Base-by-base conservation (phyloP, 495 filamentous ascomycete species). In the Penicillium verhagenii region DNA sequence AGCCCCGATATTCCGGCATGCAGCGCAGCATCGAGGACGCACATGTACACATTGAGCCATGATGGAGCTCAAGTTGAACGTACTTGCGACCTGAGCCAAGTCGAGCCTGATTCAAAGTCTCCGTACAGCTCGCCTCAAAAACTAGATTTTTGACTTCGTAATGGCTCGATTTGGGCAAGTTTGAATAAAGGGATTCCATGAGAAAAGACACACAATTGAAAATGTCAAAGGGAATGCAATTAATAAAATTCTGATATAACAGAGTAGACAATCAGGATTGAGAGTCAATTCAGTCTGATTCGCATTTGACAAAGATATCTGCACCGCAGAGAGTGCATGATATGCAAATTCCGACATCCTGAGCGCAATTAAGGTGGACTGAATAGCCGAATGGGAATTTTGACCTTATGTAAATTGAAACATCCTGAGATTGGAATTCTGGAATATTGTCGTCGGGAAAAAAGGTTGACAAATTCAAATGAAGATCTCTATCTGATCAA, bases 11-110 rank as follows among this genome's bases (percentile, higher is more conserved):
- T 31, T 31, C 28, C 28, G 28, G 28, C 6, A 6, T 6, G 28
- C 28, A 6, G 28, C 43, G 48, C 35, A 18, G 38, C 31, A 19
- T 52, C 50, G 37, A 24, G 37, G 20, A 42, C 50, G 35, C 50
- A 52, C 50, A 43, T 52, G n/a, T n/a, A n/a, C 28, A 31, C 28
- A 9, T 31, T 31, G 28, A 1, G 6, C 7, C 9, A 11, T 31
- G 9, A 31, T 31, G 28, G 2, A 31, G 28, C 5, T 3, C 1
- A 16, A 13, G 0, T 14, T 33, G 11, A 13, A 33, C 4, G 33
- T n/a, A 16, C 14, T 16, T 35, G 33, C 6, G 13, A 1, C 1
- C 14, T 35, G 33, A 35, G 2, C 13, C 13, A 35, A 16, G 33
- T n/a, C n/a, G n/a, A 11, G 14, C 10, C 10, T 33, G 29, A 11